phyloP scores from a whole-genome alignment of 306 rosid genomes.

The Quercus variabilis region DNA sequence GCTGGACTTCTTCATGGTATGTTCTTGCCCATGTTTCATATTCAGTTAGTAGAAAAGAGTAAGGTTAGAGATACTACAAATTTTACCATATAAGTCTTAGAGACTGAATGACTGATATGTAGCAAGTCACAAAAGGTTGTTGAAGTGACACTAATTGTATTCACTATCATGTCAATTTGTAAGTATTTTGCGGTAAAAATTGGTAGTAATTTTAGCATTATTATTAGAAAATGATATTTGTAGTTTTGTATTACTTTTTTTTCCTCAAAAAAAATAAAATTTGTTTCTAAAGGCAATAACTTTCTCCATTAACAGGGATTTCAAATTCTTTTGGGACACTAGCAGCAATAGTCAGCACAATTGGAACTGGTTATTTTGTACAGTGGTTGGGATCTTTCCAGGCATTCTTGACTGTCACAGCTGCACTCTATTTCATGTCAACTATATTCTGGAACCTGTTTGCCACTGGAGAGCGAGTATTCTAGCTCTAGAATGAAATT shows the following conservation, averaged over 20 bases:
- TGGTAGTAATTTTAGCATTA: no score
- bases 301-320: slow-evolving; percentile 49
- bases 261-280: neutral
- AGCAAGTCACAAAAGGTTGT: no score
- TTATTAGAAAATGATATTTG: no score
- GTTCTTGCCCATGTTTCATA: neutral
- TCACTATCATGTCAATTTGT: neutral
- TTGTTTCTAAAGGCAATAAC: neutral
- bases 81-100: no score
- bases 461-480: slow-evolving; percentile 76
- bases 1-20: slow-evolving; percentile 93
- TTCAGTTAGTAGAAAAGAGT: no score
- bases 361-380: slow-evolving; percentile 92
- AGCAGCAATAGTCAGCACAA: slow-evolving; percentile 93
- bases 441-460: slow-evolving; percentile 80
- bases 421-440: slow-evolving; percentile 60
- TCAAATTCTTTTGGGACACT: slow-evolving; percentile 81
- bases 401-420: slow-evolving; percentile 74
- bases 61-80: no score
- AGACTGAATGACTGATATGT: no score
- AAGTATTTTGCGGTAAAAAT: no score
- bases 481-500: slow-evolving; percentile 29
- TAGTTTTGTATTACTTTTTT: no score
- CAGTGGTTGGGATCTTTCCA: slow-evolving; percentile 93
- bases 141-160: neutral